Evolutionary conservation across 192 early-diverging fungal species (phyloP).

Genomic region (Backusella liffmaniae): DNA sequence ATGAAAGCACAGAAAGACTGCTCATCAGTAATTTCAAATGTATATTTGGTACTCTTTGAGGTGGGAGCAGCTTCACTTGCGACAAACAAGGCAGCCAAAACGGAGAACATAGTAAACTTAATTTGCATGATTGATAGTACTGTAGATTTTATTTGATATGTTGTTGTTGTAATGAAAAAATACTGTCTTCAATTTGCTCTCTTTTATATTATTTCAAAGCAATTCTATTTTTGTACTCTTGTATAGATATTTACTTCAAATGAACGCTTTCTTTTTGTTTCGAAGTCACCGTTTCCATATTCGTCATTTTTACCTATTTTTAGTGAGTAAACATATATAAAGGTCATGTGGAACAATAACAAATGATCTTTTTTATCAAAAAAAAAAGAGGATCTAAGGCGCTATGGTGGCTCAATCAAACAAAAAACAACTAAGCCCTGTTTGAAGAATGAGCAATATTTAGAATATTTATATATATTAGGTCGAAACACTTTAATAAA

Average conservation of each 20-base stretch:
- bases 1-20: slow-evolving; percentile 51
- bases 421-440: background rate
- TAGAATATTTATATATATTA: background rate
- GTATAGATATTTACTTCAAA: background rate
- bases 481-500: background rate
- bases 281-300: background rate
- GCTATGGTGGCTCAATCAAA: background rate
- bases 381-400: background rate
- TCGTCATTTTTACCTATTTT: background rate
- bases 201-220: background rate
- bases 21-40: slow-evolving; percentile 17
- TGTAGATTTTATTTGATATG: background rate
- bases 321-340: background rate
- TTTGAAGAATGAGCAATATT: background rate
- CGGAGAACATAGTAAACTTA: background rate
- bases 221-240: background rate
- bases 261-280: background rate
- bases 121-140: background rate
- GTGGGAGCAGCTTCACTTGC: background rate
- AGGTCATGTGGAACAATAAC: background rate
- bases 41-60: background rate
- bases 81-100: background rate
- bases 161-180: background rate
- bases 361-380: background rate
- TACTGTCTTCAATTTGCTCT: background rate